A percentile compares a stretch with the other conserved stretches of the same genome.
Evolutionary conservation across 768 basidiomycete species (phyloP).

Genomic region (Inosperma sp.): DNA sequence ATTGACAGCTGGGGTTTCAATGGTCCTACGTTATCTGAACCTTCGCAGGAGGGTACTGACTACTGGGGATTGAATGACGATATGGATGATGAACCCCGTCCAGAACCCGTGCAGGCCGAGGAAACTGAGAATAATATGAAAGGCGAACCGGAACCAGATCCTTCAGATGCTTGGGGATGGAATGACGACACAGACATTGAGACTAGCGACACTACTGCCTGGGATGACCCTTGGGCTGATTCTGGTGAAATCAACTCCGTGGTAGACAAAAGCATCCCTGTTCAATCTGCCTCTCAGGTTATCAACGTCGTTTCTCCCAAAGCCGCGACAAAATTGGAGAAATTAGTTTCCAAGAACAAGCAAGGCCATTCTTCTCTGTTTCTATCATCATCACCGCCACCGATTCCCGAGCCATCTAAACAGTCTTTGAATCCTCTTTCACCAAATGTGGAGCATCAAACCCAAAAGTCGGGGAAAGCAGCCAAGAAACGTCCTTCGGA

Average conservation of each 20-base stretch:
- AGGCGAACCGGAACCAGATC: conserved; percentile 12
- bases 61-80: conserved; percentile 57
- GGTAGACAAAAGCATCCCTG: conserved; percentile 4
- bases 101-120: conserved; percentile 14
- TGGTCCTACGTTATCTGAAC: conserved; percentile 23
- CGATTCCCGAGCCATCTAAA: conserved; percentile 17
- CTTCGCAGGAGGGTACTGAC: conserved; percentile 31
- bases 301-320: conserved; percentile 36
- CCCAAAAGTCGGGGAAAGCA: conserved; percentile 7
- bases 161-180: conserved; percentile 74
- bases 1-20: conserved; percentile 53
- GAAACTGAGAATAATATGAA: conserved; percentile 5
- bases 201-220: conserved; percentile 41
- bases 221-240: conserved; percentile 73
- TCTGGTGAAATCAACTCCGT: conserved; percentile 17
- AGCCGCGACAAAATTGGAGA: conserved; percentile 53
- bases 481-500: conserved; percentile 20
- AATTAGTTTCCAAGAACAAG: conserved; percentile 50
- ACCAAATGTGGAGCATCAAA: conserved; percentile 9
- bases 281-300: conserved; percentile 29
- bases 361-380: conserved; percentile 32
- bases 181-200: conserved; percentile 47
- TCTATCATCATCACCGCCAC: conserved; percentile 18
- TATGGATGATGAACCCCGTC: conserved; percentile 19
- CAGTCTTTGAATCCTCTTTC: conserved; percentile 19